A percentile compares a stretch with the other conserved stretches of the same genome.
Evolutionary conservation across 441 rosid species (phyloP).

Genomic region (Corymbia citriodora): DNA sequence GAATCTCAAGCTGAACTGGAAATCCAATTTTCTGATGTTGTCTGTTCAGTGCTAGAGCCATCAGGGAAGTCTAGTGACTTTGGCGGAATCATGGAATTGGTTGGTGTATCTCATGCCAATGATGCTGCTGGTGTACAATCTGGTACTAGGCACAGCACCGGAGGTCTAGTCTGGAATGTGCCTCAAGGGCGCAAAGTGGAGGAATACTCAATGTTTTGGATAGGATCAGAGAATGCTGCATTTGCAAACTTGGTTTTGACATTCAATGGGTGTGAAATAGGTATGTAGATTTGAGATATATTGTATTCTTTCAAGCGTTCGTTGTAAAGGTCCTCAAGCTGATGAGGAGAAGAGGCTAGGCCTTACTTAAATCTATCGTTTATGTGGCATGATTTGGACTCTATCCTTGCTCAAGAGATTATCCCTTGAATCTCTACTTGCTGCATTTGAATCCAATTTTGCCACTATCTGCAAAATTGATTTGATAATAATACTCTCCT

Average conservation of each 20-base stretch:
- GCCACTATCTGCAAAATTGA: not conserved
- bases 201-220: constrained; percentile 66
- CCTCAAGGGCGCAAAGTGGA: constrained; percentile 59
- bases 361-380: not conserved
- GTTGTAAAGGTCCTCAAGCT: not conserved
- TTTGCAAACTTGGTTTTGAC: constrained; percentile 74
- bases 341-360: not conserved
- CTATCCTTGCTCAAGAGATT: not conserved
- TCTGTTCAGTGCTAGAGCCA: constrained; percentile 45
- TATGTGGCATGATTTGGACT: not conserved
- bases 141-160: constrained; percentile 33
- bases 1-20: constrained; percentile 14
- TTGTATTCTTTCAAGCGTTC: not conserved
- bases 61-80: constrained; percentile 25
- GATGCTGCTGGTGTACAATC: constrained; percentile 15
- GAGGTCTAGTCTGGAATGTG: constrained; percentile 79
- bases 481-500: not conserved
- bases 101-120: constrained; percentile 6
- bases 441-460: not conserved
- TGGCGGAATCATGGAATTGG: constrained; percentile 11
- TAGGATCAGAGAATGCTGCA: constrained; percentile 74
- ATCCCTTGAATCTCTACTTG: not conserved
- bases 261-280: constrained; percentile 78
- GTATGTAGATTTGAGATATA: constrained; percentile 24
- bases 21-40: constrained; percentile 45